Conservation (phyloP, 768 basidiomycete species). For the Mycena metata region DNA sequence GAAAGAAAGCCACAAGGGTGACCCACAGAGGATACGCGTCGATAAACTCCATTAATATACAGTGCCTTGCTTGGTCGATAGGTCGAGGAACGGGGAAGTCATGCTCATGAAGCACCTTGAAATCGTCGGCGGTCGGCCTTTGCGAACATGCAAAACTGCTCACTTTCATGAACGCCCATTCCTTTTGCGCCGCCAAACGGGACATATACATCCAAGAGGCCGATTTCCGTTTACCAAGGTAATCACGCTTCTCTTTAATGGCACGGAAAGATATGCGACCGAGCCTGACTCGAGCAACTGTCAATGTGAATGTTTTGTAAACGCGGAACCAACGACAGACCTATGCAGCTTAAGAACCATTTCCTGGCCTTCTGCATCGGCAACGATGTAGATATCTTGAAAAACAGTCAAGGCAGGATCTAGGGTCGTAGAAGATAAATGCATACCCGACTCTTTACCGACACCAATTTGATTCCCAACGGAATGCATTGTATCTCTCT, state of each 20-base stretch:
- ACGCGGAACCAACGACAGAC: conserved; percentile 54
- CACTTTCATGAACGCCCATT: conserved; percentile 99
- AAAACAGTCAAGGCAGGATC: conserved; percentile 2
- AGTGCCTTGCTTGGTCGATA: conserved; percentile 95
- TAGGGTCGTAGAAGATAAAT: conserved; percentile 11
- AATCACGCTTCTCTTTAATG: conserved; percentile 97
- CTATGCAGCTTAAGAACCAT: conserved; percentile 95
- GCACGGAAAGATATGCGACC: conserved; percentile 98
- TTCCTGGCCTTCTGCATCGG: conserved; percentile 85
- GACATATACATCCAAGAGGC: conserved; percentile 99
- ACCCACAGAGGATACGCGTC: conserved; percentile 94
- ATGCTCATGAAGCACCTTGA: conserved; percentile 90
- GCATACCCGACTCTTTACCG: conserved; percentile 94
- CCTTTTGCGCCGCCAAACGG: conserved; percentile 94
- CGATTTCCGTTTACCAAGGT: conserved; percentile 93
- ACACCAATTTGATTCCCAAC: conserved; percentile 99
- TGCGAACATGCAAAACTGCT: conserved; percentile 4
- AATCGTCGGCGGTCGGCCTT: conserved; percentile 1
- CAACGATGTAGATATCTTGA: conserved; percentile 91
- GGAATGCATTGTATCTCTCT: conserved; percentile 88
- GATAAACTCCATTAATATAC: conserved; percentile 95
- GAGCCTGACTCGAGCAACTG: conserved; percentile 64
- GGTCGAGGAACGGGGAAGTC: conserved; percentile 94
- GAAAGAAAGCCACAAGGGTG: conserved; percentile 11
- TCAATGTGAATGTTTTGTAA: conserved; percentile 11